Percentiles rank a stretch among this genome's conserved stretches.
Conservation (phyloP, 306 rosid species). For the Arachis stenosperma region DNA sequence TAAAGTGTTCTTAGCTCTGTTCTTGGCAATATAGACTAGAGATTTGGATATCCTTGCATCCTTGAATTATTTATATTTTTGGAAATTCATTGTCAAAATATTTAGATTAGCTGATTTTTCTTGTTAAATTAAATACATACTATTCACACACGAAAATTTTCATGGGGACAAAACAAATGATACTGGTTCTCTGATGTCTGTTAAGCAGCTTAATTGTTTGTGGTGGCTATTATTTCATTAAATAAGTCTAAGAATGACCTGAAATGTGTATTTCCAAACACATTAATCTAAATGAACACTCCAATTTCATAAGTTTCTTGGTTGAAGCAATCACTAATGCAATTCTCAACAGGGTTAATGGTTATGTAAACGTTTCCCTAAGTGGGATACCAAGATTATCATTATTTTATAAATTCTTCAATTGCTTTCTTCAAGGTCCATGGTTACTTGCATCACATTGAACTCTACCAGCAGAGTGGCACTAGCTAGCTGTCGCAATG, state of each 20-base stretch:
- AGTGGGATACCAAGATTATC: background rate
- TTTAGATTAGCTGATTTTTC: constrained; percentile 1
- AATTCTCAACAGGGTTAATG: background rate
- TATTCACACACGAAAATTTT: background rate
- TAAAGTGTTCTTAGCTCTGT: constrained; percentile 1
- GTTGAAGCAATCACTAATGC: background rate
- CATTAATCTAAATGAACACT: constrained; percentile 12
- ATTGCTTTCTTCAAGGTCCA: constrained; percentile 69
- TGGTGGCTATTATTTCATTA: background rate
- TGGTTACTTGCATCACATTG: constrained; percentile 90
- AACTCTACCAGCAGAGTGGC: constrained; percentile 91
- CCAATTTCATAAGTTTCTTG: constrained; percentile 5
- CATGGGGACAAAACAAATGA: background rate
- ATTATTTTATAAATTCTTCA: background rate
- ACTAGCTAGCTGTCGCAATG: constrained; percentile 94
- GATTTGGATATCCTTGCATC: constrained; percentile 6
- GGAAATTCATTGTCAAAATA: constrained; percentile 4
- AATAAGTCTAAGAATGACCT: constrained; percentile 16
- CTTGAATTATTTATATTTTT: constrained; percentile 1
- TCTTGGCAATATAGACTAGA: background rate
- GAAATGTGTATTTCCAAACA: background rate
- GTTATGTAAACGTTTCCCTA: background rate
- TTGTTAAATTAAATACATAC: background rate
- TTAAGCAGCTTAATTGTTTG: background rate
- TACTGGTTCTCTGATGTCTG: constrained; percentile 2